A percentile compares a stretch with the other conserved stretches of the same genome.
These are phyloP conservation scores for Pyricularia pennisetigena DNA, from an alignment of 2,329 filamentous ascomycete species.

Conservation along the genomic window DNA sequence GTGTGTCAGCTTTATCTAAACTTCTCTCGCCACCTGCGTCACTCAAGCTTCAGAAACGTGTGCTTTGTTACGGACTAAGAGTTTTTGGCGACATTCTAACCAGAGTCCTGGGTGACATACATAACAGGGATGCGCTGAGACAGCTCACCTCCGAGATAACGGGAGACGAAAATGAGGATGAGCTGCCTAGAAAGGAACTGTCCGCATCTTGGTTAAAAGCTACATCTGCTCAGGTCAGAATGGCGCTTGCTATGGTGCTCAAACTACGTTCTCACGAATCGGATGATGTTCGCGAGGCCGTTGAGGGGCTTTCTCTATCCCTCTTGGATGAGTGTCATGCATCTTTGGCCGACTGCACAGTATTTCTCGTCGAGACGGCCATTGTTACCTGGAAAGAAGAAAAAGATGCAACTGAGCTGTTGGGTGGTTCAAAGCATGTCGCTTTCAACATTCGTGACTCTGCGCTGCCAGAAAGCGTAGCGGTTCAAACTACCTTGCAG, in stretches of 20 bases:
- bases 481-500: constrained; percentile 26
- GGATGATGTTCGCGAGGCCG: constrained; percentile 54
- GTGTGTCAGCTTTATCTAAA: constrained; percentile 72
- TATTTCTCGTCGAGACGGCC: constrained; percentile 72
- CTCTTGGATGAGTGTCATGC: constrained; percentile 70
- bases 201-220: constrained; percentile 63
- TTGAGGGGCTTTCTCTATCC: constrained; percentile 62
- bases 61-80: constrained; percentile 54
- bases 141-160: constrained; percentile 13
- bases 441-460: constrained; percentile 41
- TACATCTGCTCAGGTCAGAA: constrained; percentile 70
- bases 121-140: constrained; percentile 34
- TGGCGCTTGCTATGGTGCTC: constrained; percentile 69
- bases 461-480: constrained; percentile 16
- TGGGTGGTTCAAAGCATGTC: neutral
- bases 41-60: constrained; percentile 41
- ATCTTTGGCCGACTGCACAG: constrained; percentile 58
- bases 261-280: constrained; percentile 65
- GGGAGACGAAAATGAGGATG: constrained; percentile 11
- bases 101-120: constrained; percentile 48
- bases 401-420: neutral
- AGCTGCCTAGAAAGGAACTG: constrained; percentile 26
- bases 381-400: constrained; percentile 54
- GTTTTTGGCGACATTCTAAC: constrained; percentile 45
- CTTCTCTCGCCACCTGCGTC: constrained; percentile 59